Evolutionary conservation across 805 yeast species (phyloP), one percentile per base, ranked within the genome.

Genomic region (Lachancea sp.): DNA sequence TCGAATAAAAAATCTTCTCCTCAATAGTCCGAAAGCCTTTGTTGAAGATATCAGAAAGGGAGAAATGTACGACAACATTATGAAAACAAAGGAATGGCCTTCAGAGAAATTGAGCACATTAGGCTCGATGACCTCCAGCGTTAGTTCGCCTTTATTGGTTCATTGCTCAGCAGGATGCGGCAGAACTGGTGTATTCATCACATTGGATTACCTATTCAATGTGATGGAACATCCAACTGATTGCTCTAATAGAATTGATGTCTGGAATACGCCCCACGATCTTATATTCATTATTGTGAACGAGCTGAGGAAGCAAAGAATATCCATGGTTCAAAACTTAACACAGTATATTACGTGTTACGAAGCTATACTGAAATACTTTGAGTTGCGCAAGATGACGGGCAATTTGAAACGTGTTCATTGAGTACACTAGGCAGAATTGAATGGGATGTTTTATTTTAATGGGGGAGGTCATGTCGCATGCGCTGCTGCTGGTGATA

Each of bases 111-210:
- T 25, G 9, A 26, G 16, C 34, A 26, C 36, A 7, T 3, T 40
- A 37, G 30, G 40, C 19, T 3, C 53, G 54, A 16, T 33, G 50
- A 56, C 1, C 49, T 66, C 3, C 3, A 45, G 48, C 9, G 38
- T 15, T 2, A 33, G 37, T 6, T 46, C 60, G 1, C 89, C 91
- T 13, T 66, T 81, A 4, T 60, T 87, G 41, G 83, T 82, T 10
- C 98, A 93, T 62, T 91, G 99, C 58, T 87, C 96, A 3, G 98
- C 99, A 0, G 99, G 99, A 0, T 90, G 95, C 55, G 99, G 99
- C 7, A 72, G 99, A 47, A 86, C 98, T 0, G 98, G 99, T 0
- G 88, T 95, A 0, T 85, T 80, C 55, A 78, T 87, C 41, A 77
- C 88, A 0, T 64, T 84, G 33, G 93, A 86, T 56, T 73, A 67